These are phyloP conservation scores for Tolypocladium album DNA, from an alignment of 2,329 filamentous ascomycete species.

Conservation along the genomic window DNA sequence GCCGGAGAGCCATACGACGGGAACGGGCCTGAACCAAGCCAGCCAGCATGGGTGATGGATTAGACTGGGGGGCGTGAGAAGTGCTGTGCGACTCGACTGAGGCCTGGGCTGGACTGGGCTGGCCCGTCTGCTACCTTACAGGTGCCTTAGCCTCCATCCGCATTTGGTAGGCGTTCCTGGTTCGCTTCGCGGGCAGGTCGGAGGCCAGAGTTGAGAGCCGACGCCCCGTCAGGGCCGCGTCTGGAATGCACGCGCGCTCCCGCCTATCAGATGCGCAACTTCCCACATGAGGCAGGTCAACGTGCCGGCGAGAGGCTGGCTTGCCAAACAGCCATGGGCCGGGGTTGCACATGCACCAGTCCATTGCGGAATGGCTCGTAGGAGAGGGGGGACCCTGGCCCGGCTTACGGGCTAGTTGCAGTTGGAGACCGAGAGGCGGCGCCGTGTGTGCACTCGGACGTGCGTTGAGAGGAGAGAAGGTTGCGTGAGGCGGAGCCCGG, in stretches of 20 bases:
- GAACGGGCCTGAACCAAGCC: background rate
- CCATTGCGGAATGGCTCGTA: background rate
- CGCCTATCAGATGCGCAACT: slow-evolving; percentile 15
- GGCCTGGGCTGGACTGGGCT: background rate
- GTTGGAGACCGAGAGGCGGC: background rate
- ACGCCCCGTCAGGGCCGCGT: background rate
- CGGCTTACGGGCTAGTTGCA: background rate
- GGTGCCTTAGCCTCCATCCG: background rate
- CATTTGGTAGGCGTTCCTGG: background rate
- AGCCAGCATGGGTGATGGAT: background rate
- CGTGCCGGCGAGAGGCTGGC: background rate
- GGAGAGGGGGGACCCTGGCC: background rate
- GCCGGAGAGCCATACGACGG: background rate
- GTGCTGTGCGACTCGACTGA: background rate
- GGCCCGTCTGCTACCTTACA: too few relatives aligned
- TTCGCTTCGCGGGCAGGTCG: background rate
- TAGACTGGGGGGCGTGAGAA: background rate
- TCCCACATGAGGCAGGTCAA: slow-evolving; percentile 18
- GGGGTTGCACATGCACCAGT: background rate
- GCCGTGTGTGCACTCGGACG: background rate
- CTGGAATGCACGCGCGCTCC: slow-evolving; percentile 2
- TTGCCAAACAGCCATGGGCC: background rate
- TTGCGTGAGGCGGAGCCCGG: background rate
- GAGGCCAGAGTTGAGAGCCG: background rate
- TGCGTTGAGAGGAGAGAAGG: background rate